These are phyloP conservation scores for Seminavis robusta DNA, from an alignment of 108 stramenopile species.

Conservation along the genomic window DNA sequence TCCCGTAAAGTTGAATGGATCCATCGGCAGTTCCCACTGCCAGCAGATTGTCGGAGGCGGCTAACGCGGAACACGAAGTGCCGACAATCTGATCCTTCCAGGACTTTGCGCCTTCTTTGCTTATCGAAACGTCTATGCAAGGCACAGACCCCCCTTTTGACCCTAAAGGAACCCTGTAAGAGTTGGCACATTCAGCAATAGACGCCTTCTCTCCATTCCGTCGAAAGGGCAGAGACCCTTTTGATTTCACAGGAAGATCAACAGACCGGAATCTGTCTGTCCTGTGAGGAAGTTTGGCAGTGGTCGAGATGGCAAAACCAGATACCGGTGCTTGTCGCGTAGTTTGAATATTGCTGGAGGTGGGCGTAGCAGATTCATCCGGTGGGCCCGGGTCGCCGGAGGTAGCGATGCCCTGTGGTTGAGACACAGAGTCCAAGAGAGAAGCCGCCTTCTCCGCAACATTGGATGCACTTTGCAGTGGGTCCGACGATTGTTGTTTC, in stretches of 20 bases:
- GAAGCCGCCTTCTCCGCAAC: conserved; percentile 46
- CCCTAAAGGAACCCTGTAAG: conserved; percentile 30
- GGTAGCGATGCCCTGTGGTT: not conserved
- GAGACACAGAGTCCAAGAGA: not conserved
- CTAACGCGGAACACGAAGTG: conserved; percentile 57
- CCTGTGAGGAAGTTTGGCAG: conserved; percentile 54
- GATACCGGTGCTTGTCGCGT: not conserved
- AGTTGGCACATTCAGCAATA: conserved; percentile 73
- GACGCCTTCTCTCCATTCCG: conserved; percentile 11
- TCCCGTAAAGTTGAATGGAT: conserved; percentile 69
- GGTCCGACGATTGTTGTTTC: conserved; percentile 27
- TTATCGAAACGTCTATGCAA: conserved; percentile 59
- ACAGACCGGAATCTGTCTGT: conserved; percentile 57
- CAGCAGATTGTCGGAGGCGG: conserved; percentile 42
- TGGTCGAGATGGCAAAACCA: not conserved
- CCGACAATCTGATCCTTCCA: conserved; percentile 77
- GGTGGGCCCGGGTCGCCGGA: too few relatives aligned
- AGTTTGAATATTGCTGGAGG: too few relatives aligned
- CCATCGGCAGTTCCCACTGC: conserved; percentile 79
- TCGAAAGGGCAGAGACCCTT: not conserved
- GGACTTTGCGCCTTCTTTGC: conserved; percentile 32
- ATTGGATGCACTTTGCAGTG: conserved; percentile 52
- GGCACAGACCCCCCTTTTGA: conserved; percentile 37
- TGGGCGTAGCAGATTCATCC: too few relatives aligned
- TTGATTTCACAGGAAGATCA: conserved; percentile 35